Base-by-base conservation (phyloP, 805 yeast genomes). In the Huiozyma naganishii region DNA sequence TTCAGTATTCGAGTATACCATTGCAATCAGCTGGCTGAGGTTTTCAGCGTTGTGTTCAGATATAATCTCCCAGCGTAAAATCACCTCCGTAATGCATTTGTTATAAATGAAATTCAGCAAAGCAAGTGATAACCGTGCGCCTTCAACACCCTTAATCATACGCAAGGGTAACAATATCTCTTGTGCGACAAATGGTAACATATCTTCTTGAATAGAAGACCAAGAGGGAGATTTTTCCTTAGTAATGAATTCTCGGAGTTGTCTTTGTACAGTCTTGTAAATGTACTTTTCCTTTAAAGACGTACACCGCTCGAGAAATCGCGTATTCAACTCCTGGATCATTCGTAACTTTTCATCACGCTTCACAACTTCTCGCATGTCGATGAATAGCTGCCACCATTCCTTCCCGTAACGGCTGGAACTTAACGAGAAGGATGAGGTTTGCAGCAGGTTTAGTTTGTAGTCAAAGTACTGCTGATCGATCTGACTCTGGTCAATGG, bases 41-140 rank as follows among this genome's bases (percentile, higher is more conserved):
- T 61, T 58, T 36, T 55, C 61, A 5, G 66, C 59, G 40, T 54
- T 57, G 27, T 45, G 55, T 41, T 61, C 66, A 5, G 65, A 61
- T 5, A 62, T 60, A 12, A 60, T 52, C n/a, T 51, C 48, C 64
- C 65, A 62, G 7, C 50, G 38, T 7, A 58, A 42, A 4, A 62
- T 52, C 9, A 46, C 39, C 10, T 49, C 43, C 3, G 50, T 44
- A 9, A 59, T 46, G 33, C 55, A 52, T 5, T 51, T 52, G 7
- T 44, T 43, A 41, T 56, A 59, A 7, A 58, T 35, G 41, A 52
- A 59, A 5, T 46, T 36, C 23, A 58, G 30, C 28, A 55, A 49
- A 5, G 43, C 32, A n/a, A 50, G 12, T n/a, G 55, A 27, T 33
- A 37, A 40, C 5, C 32, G 27, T 12, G 45, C 43, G 27, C 49